Conservation (phyloP, 2,329 filamentous ascomycete genomes). For the Simplicillium sp. region DNA sequence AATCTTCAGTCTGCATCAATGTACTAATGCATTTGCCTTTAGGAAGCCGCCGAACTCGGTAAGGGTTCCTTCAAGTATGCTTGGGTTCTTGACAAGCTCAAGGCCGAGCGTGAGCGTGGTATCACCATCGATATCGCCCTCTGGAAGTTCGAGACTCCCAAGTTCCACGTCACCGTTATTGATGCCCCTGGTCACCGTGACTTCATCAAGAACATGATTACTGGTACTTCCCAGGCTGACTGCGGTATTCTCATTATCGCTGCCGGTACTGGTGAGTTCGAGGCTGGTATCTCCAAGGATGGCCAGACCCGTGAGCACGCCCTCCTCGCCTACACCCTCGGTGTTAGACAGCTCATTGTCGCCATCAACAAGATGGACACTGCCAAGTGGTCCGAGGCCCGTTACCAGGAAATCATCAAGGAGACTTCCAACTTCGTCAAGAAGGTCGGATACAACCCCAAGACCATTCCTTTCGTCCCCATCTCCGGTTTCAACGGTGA, state of each 20-base stretch:
- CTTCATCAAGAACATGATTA: conserved; percentile 99
- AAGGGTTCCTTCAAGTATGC: conserved; percentile 99
- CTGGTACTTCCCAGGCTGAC: conserved; percentile 99
- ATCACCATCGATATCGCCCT: conserved; percentile 99
- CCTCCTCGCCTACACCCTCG: conserved; percentile 98
- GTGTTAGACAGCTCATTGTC: conserved; percentile 99
- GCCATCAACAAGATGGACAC: conserved; percentile 99
- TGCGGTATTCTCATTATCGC: conserved; percentile 99
- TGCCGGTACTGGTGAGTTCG: conserved; percentile 99
- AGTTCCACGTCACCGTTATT: conserved; percentile 97
- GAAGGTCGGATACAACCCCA: conserved; percentile 99
- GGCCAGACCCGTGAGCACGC: conserved; percentile 99
- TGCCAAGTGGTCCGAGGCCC: conserved; percentile 92
- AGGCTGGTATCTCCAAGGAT: conserved; percentile 99
- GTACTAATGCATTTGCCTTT: conserved; percentile 11
- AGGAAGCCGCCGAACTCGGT: conserved; percentile 98
- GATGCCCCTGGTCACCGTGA: conserved; percentile 99
- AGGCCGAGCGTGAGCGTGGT: conserved; percentile 99
- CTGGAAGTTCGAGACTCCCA: conserved; percentile 99
- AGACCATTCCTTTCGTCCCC: conserved; percentile 94
- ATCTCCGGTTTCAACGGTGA: conserved; percentile 99
- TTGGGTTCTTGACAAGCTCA: conserved; percentile 99
- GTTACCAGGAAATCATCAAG: conserved; percentile 99
- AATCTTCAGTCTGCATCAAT: no score
- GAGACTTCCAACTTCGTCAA: conserved; percentile 99